Percentiles rank a stretch among this genome's conserved stretches.
phyloP scores from a whole-genome alignment of 2,329 filamentous ascomycete genomes.

The Paraphoma sp. region DNA sequence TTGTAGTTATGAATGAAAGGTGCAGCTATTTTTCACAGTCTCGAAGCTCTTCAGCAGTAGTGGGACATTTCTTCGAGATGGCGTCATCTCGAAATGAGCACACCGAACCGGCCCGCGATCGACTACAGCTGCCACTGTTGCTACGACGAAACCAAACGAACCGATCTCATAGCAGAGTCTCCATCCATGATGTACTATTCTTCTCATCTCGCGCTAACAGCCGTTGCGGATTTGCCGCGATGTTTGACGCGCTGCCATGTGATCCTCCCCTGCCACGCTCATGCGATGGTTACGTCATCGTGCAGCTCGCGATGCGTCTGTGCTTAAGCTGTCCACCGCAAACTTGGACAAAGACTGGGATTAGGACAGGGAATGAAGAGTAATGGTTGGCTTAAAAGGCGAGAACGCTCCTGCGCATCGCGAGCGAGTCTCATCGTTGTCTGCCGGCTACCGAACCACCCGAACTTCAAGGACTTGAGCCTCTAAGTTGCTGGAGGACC shows the following conservation, averaged over 20 bases:
- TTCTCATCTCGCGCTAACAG: too few relatives aligned
- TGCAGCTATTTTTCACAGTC: background rate
- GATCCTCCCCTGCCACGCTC: background rate
- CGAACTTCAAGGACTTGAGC: background rate
- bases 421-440: background rate
- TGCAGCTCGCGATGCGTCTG: conserved; percentile 1
- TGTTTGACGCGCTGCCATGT: background rate
- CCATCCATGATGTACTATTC: too few relatives aligned
- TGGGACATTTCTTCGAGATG: conserved; percentile 12
- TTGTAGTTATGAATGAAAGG: too few relatives aligned
- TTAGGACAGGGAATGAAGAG: conserved; percentile 15
- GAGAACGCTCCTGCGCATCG: background rate
- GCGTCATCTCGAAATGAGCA: conserved; percentile 13
- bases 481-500: background rate
- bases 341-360: conserved; percentile 20
- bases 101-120: conserved; percentile 9
- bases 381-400: conserved; percentile 5
- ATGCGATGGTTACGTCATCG: conserved; percentile 2
- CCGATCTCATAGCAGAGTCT: too few relatives aligned
- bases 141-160: background rate
- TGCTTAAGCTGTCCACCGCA: conserved; percentile 10
- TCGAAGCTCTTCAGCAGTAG: background rate
- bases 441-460: background rate
- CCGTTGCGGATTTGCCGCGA: too few relatives aligned
- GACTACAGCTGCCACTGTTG: background rate